Base-by-base conservation (phyloP, 768 basidiomycete genomes). In the Neoboletus brunneissimus region DNA sequence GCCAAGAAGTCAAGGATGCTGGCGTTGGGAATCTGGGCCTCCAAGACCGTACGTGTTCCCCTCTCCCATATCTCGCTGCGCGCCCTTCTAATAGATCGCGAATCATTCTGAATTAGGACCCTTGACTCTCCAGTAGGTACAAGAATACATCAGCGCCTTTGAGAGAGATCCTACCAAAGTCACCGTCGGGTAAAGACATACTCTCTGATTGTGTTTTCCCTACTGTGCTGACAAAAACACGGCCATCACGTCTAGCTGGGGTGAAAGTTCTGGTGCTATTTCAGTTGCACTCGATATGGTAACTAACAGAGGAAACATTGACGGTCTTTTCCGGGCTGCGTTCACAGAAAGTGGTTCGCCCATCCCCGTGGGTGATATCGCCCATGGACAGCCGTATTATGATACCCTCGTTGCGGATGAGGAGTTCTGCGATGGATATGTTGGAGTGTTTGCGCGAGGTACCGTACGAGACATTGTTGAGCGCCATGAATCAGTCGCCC, bases 81-180 rank as follows among this genome's bases (percentile, higher is more conserved):
- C 8, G 12, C 9, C n/a, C 18, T 15, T 35, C 15, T 43, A 3
- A 51, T 16, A 8, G 13, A 29, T n/a, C 5, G 2, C 15, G 1
- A 25, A 53, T 35, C 13, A 15, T 27, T 25, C 18, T 1, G 16
- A 8, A 45, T 8, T 59, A 78, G 68, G 71, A 51, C 63, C 71
- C 12, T 58, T 72, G 11, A 81, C 79, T 1, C 63, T 82, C 11
- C 59, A 74, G 58, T 84, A 80, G 87, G 78, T 88, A 0, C 82
- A 87, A 60, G 67, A 75, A 23, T 81, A 88, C 60, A 85, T 88
- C 43, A 73, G 60, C 16, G 66, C 67, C 0, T 89, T 88, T 58
- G 86, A 87, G 11, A 86, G 85, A 15, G 82, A 81, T 57, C 74
- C 73, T n/a, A 62, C n/a, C 13, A 76, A 78, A 69, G 78, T 77